phyloP scores from a whole-genome alignment of 805 yeast species.

The Lipomyces starkeyi region DNA sequence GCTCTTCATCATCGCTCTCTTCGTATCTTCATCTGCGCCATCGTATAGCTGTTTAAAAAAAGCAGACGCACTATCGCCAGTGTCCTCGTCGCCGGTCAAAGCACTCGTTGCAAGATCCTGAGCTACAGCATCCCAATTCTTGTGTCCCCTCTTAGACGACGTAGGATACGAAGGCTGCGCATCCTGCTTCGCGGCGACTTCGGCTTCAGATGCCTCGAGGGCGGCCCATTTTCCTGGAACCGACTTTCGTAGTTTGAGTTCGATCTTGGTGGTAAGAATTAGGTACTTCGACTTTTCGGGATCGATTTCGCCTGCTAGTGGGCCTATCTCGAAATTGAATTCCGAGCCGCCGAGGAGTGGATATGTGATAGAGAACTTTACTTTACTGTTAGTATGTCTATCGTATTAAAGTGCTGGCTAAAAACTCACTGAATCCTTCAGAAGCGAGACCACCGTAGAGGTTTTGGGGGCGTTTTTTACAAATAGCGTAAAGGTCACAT shows the following conservation, averaged over 20 bases:
- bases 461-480: conserved; percentile 67
- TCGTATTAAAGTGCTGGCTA: background rate
- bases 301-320: conserved; percentile 59
- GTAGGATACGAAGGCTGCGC: conserved; percentile 57
- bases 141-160: conserved; percentile 64
- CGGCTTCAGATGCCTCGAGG: conserved; percentile 50
- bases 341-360: conserved; percentile 51
- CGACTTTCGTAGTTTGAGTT: conserved; percentile 62
- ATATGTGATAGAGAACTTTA: conserved; percentile 32
- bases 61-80: conserved; percentile 54
- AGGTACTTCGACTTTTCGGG: conserved; percentile 53
- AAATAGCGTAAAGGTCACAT: conserved; percentile 71
- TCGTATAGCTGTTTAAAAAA: conserved; percentile 78
- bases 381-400: background rate
- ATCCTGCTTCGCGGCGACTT: conserved; percentile 18
- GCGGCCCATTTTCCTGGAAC: conserved; percentile 59
- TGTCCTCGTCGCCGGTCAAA: conserved; percentile 50
- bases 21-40: conserved; percentile 84
- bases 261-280: conserved; percentile 76
- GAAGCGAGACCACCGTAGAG: conserved; percentile 50
- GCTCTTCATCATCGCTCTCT: conserved; percentile 96
- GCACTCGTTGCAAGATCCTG: conserved; percentile 34
- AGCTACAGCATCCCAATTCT: conserved; percentile 71
- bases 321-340: conserved; percentile 63
- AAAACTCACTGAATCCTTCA: conserved; percentile 23